Conservation (phyloP, 352 stramenopile genomes). For the Globisporangium takayamanum region DNA sequence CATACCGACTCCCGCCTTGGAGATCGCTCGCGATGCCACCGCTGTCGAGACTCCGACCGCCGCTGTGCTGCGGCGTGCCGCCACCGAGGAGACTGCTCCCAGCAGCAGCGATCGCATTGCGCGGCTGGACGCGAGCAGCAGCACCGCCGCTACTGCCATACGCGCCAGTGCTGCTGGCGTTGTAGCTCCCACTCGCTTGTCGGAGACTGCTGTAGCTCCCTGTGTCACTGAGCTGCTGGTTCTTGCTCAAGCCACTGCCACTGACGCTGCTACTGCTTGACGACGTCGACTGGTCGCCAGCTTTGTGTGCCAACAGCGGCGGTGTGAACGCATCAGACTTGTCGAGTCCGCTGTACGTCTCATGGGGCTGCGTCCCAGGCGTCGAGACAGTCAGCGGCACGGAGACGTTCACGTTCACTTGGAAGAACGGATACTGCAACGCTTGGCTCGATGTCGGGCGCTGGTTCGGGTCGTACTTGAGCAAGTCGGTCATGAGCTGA, state of each 20-base stretch:
- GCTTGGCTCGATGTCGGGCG: constrained; percentile 90
- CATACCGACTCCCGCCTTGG: constrained; percentile 61
- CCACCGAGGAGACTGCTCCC: constrained; percentile 57
- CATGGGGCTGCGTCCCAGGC: constrained; percentile 43
- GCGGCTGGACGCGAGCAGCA: constrained; percentile 35
- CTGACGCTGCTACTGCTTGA: constrained; percentile 40
- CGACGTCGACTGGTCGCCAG: constrained; percentile 23
- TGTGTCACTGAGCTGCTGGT: constrained; percentile 47
- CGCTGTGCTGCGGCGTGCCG: constrained; percentile 40
- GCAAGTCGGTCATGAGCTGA: constrained; percentile 89
- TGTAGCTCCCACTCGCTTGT: background rate
- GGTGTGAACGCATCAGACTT: constrained; percentile 50
- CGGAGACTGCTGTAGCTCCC: constrained; percentile 18
- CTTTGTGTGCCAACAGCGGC: constrained; percentile 29
- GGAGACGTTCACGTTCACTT: constrained; percentile 74
- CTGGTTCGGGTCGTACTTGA: constrained; percentile 92
- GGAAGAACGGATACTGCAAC: constrained; percentile 95
- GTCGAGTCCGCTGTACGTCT: constrained; percentile 20
- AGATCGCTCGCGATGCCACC: constrained; percentile 31
- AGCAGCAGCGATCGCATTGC: constrained; percentile 68
- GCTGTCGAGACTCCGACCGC: constrained; percentile 40
- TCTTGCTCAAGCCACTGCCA: constrained; percentile 31
- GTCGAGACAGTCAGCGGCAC: constrained; percentile 70
- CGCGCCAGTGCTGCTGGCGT: constrained; percentile 5
- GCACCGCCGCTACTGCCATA: constrained; percentile 18